Percentiles rank a stretch among this genome's conserved stretches.
Conservation (phyloP, 2,329 filamentous ascomycete species). For the Colletotrichum incanum region DNA sequence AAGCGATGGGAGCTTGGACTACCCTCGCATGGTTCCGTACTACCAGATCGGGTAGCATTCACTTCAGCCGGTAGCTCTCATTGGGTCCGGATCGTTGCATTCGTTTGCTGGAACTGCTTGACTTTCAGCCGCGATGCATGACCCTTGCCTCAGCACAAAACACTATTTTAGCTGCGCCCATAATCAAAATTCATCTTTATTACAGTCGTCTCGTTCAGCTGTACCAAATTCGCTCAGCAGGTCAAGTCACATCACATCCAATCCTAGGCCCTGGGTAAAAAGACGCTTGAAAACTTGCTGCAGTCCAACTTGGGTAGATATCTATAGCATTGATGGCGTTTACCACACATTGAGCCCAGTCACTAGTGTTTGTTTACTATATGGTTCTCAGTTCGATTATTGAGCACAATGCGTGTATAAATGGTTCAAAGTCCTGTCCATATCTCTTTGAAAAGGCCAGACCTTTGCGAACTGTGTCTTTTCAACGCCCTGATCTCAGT, state of each 20-base stretch:
- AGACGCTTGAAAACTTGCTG: neutral
- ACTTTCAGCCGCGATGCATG: conserved; percentile 5
- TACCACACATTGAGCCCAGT: neutral
- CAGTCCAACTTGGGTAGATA: neutral
- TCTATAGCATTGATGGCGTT: neutral
- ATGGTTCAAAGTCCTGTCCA: neutral
- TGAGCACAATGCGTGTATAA: neutral
- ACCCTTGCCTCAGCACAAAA: neutral
- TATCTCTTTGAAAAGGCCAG: neutral
- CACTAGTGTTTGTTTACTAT: neutral
- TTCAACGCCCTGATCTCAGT: neutral
- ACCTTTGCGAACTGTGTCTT: neutral
- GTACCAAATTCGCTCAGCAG: neutral
- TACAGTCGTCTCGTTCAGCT: neutral
- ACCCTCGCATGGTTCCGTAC: neutral
- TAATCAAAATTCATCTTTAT: neutral
- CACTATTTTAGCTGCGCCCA: neutral
- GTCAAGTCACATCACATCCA: neutral
- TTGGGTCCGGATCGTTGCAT: neutral
- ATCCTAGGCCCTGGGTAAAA: neutral
- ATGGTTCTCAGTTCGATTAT: neutral
- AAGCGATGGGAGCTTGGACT: neutral
- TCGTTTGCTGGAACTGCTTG: neutral
- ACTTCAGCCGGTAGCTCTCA: neutral
- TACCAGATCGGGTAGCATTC: neutral